A percentile compares a stretch with the other conserved stretches of the same genome.
Evolutionary conservation across 2,329 filamentous ascomycete genomes (phyloP).

Genomic region (Beauveria rudraprayagi): DNA sequence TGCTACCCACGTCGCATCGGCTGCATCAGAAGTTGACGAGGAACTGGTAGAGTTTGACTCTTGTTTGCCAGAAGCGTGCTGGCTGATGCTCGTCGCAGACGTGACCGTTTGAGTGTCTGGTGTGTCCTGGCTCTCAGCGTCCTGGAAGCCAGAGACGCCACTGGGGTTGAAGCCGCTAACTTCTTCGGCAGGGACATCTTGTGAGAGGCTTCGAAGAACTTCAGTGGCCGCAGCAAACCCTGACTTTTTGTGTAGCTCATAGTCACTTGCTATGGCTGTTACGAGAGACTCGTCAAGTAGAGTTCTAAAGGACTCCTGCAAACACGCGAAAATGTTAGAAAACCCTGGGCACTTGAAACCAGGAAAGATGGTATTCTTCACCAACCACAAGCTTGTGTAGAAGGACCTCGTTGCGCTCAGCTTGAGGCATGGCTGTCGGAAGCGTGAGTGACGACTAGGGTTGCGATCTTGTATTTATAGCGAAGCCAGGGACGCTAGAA

Average conservation of each 20-base stretch:
- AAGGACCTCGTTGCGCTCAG: not conserved
- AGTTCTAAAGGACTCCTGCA: conserved; percentile 62
- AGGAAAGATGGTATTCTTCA: not conserved
- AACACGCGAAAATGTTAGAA: not conserved
- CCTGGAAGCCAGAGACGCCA: conserved; percentile 47
- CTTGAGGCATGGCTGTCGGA: not conserved
- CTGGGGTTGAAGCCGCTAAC: conserved; percentile 71
- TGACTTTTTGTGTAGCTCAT: conserved; percentile 48
- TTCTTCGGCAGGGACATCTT: conserved; percentile 58
- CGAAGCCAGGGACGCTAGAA: not conserved
- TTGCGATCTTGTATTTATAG: not conserved
- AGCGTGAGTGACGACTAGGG: too few relatives aligned
- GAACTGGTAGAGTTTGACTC: conserved; percentile 25
- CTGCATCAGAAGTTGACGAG: conserved; percentile 17
- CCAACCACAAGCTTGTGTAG: conserved; percentile 1
- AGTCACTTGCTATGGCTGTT: conserved; percentile 67
- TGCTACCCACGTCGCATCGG: conserved; percentile 16
- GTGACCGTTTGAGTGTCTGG: conserved; percentile 18
- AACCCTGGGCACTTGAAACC: not conserved
- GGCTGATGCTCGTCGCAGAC: conserved; percentile 21
- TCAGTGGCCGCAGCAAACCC: conserved; percentile 46
- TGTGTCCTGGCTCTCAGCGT: conserved; percentile 18
- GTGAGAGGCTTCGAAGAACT: conserved; percentile 58
- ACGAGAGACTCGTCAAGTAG: conserved; percentile 72
- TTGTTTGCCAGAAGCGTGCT: conserved; percentile 19